Evolutionary conservation across 768 basidiomycete species (phyloP), one percentile per base, ranked within the genome.

Genomic region (Amanita pseudoporphyria): DNA sequence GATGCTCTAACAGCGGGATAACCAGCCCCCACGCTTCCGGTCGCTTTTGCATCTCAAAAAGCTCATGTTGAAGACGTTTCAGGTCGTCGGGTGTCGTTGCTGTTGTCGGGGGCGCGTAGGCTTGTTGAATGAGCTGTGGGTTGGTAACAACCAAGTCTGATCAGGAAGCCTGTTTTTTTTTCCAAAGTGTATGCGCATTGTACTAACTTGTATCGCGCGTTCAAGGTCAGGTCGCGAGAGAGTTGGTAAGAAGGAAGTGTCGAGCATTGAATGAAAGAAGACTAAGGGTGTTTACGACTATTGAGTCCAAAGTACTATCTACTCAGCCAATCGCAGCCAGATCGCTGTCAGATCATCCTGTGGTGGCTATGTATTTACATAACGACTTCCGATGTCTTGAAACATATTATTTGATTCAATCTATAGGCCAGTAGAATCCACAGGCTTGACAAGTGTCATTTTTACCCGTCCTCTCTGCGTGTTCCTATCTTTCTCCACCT

Each of bases 401-500:
- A n/a, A n/a, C n/a, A n/a, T n/a, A n/a, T n/a, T n/a, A n/a, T 36
- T 36, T 36, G 35, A 36, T 36, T 14, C 12, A 36, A 36, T 36
- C 9, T 63, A 77, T 56, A 76, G 51, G 9, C 62, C 62, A 22
- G 61, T 65, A 14, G 75, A 74, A 66, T 87, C 78, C 18, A 87
- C 68, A 5, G 86, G 87, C 45, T 75, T 67, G 9, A 81, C 70
- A 24, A 92, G 71, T 5, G 74, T 78, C 88, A 90, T 90, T 67
- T 84, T 89, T 6, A 95, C 91, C 54, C 82, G 82, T 9, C 89
- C 91, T 53, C 92, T 71, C 60, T 94, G 90, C 14, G 93, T 96
- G 55, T 93, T 94, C 60, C 77, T 85, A 60, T 96, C 95, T 72
- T 92, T 96, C 65, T 95, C 93, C 5, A 98, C 89, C 52, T 83